phyloP scores from a whole-genome alignment of 768 basidiomycete genomes.

The Tylopilus vinaceipallidus region DNA sequence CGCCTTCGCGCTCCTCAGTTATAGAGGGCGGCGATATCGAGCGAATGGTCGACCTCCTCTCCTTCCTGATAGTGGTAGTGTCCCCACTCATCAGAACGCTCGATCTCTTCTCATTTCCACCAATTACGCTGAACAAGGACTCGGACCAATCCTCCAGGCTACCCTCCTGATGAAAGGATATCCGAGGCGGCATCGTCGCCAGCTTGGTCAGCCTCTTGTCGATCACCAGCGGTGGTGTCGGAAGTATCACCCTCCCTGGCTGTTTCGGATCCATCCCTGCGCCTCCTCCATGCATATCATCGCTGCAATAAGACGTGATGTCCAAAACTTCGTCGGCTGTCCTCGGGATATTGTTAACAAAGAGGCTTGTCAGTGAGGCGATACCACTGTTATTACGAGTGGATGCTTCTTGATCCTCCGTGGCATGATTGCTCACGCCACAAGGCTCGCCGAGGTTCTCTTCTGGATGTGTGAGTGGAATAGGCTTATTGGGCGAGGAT shows the following conservation, averaged over 20 bases:
- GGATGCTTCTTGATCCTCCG: background rate
- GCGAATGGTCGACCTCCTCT: conserved; percentile 21
- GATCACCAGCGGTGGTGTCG: conserved; percentile 34
- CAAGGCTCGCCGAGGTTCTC: conserved; percentile 8
- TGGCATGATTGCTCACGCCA: background rate
- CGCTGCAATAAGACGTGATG: conserved; percentile 25
- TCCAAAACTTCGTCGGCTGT: conserved; percentile 29
- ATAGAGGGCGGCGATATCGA: conserved; percentile 3
- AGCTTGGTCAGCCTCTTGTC: conserved; percentile 22
- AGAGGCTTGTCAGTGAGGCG: background rate
- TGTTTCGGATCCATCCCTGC: conserved; percentile 8
- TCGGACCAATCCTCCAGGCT: conserved; percentile 56
- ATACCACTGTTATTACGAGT: background rate
- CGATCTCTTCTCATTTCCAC: conserved; percentile 23
- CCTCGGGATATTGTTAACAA: conserved; percentile 15
- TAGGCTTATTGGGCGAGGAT: conserved; percentile 16
- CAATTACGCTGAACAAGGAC: conserved; percentile 52
- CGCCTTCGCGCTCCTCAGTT: background rate
- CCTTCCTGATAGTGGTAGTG: conserved; percentile 3
- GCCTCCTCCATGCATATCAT: conserved; percentile 2
- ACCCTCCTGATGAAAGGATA: conserved; percentile 50
- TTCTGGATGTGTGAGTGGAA: conserved; percentile 16
- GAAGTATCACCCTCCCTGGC: conserved; percentile 9
- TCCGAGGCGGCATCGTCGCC: conserved; percentile 44
- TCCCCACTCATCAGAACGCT: conserved; percentile 2